Evolutionary conservation across 2,329 filamentous ascomycete genomes (phyloP).

Genomic region (Trichophyton mentagrophytes): DNA sequence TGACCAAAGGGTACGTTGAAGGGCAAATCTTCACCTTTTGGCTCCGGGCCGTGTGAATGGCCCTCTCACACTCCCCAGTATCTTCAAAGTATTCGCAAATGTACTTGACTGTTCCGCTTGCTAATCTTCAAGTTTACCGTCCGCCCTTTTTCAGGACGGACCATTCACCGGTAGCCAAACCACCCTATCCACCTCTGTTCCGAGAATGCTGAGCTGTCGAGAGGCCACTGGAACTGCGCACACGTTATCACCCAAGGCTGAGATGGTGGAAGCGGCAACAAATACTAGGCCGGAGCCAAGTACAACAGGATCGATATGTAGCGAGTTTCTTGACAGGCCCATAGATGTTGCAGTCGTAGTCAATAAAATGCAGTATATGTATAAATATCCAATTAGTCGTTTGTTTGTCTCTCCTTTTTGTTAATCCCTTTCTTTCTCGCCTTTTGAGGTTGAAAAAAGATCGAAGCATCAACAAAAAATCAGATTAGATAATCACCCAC

Average conservation of each 20-base stretch:
- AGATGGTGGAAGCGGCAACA: conserved; percentile 10
- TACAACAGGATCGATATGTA: conserved; percentile 17
- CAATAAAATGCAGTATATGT: background rate
- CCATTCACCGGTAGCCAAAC: conserved; percentile 36
- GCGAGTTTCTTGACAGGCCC: conserved; percentile 14
- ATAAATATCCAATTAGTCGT: background rate
- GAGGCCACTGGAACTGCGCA: conserved; percentile 10
- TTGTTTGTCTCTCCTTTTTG: background rate
- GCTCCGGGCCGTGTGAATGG: background rate
- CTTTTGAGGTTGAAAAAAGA: background rate
- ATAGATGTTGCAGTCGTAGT: conserved; percentile 13
- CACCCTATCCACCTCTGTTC: conserved; percentile 21
- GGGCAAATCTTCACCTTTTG: background rate
- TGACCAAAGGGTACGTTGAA: too few species aligned
- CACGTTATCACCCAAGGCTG: conserved; percentile 8
- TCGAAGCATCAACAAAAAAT: background rate
- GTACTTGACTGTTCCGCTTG: background rate
- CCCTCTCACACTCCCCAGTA: background rate
- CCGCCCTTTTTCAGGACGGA: conserved; percentile 42
- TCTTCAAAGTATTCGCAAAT: conserved; percentile 1
- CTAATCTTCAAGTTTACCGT: conserved; percentile 30
- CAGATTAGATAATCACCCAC: background rate
- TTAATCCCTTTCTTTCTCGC: background rate
- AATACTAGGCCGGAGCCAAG: conserved; percentile 18
- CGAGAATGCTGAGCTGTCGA: conserved; percentile 12